Base-by-base conservation (phyloP, 1,284 basidiomycete genomes). In the Paramarasmius palmivorus region DNA sequence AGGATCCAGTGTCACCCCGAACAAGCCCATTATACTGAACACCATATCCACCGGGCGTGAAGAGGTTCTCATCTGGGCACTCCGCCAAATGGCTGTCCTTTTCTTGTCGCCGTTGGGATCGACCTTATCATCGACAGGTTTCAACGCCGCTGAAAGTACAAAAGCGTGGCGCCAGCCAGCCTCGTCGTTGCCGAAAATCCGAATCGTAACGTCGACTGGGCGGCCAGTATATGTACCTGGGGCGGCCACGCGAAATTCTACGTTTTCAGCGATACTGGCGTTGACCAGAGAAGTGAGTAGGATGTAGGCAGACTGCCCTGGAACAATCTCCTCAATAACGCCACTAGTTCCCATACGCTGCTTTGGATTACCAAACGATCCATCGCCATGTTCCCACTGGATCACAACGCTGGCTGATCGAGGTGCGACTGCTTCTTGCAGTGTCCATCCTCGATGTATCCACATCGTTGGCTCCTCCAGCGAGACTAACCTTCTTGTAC, bases 371-470 rank as follows among this genome's bases (percentile, higher is more conserved):
- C 20, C n/a, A 22, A 42, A 42, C 4, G 25, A 20, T 42, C 20
- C 41, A 5, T 42, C 41, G 17, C 41, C 41, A 42, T 22, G 25
- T 14, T 42, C n/a, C 41, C 41, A 42, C n/a, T 25, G 12, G 22
- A 42, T 42, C 41, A 22, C 20, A 42, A 42, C 25, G 14, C 41
- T 22, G 14, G 20, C 41, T 12, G 41, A 42, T 22, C 25, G 20
- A 14, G 41, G 41, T 22, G 41, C 41, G 25, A 42, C 41, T 6
- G 41, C 41, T 42, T 42, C 41, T 42, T 42, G 41, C 14, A 42
- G 41, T 22, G 41, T 42, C 41, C 41, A 42, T 22, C 41, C 41
- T 42, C 41, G 20, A 25, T 42, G 41, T 19, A 42, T 42, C 41
- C 41, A 42, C 41, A 42, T 42, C 6, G 41, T 42, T 14, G 41